Conservation (phyloP, 306 rosid species). For the Bauhinia variegata region DNA sequence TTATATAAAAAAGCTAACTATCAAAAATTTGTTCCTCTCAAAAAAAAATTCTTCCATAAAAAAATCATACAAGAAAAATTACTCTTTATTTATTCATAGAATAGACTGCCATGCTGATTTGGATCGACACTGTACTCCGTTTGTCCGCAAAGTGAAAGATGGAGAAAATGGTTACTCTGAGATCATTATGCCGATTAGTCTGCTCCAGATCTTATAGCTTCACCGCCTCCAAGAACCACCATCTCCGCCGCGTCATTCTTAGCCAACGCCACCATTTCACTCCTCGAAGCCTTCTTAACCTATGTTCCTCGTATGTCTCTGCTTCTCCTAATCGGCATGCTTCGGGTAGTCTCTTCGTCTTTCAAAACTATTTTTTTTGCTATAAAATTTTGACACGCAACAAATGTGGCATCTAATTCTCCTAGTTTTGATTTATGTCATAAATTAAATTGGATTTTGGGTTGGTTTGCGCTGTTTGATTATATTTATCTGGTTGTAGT, state of each 20-base stretch:
- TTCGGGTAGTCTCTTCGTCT: slow-evolving; percentile 41
- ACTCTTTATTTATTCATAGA: no score
- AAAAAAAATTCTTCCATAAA: no score
- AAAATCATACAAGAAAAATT: no score
- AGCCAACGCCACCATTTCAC: slow-evolving; percentile 29
- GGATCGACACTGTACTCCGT: no score
- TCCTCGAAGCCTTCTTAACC: slow-evolving; percentile 38
- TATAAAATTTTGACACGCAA: background rate
- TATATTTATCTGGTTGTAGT: no score
- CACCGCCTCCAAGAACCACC: slow-evolving; percentile 37
- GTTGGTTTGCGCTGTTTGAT: no score
- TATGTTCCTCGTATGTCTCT: slow-evolving; percentile 37
- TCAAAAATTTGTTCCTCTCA: no score
- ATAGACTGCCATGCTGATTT: no score
- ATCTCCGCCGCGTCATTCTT: slow-evolving; percentile 18
- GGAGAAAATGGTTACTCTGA: slow-evolving; percentile 62
- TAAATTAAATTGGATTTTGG: background rate
- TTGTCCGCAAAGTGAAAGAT: slow-evolving; percentile 22
- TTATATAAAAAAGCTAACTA: no score
- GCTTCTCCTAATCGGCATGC: slow-evolving; percentile 26
- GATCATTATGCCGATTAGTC: slow-evolving; percentile 68
- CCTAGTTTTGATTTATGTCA: background rate
- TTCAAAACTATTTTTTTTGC: background rate
- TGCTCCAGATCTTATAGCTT: slow-evolving; percentile 58
- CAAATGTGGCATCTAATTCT: background rate